Evolutionary conservation across 305 asterid species (phyloP), one percentile per base, ranked within the genome.

Genomic region (Caryopteris hybrid): DNA sequence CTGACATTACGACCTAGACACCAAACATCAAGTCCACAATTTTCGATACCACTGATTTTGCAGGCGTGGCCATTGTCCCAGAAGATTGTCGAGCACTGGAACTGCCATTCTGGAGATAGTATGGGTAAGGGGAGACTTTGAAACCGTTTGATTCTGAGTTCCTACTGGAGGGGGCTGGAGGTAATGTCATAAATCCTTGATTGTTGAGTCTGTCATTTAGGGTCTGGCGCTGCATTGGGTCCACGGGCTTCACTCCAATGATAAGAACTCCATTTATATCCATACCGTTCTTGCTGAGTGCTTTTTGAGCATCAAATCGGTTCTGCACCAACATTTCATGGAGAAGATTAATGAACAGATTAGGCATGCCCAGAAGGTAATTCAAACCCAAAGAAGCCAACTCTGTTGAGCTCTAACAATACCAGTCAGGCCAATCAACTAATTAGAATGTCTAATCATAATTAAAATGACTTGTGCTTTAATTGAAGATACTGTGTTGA

Each of bases 1-100:
- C 12, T 3, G 42, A 22, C 50, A 50, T 29, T 48, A 4, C 0
- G 10, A 70, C 47, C 74, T 78, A 95, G 74, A 89, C 94, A 33
- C 98, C 97, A 61, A 91, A 91, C 96, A 95, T 91, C 73, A 89
- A 74, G 79, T 95, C 99, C 81, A 84, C 79, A 13, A 95, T 66
- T 75, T 91, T 95, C 13, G 98, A 95, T 71, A 83, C 87, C 75
- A 85, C 65, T 0, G 99, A 91, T 79, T 87, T 95, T 4, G 96
- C 86, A 4, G 99, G 98, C 7, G 92, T 78, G 5, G 99, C 99
- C 65, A 95, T 88, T 12, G 87, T 76, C 36, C 95, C 96, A 34
- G 84, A 73, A n/a, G 95, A 64, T 36, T 87, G 87, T 5, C 79
- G 79, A 64, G 76, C 72, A 34, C 75, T 66, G 29, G 79, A 73